Base-by-base conservation (phyloP, 1,139 yeast species). In the Geotrichum aggregatum region DNA sequence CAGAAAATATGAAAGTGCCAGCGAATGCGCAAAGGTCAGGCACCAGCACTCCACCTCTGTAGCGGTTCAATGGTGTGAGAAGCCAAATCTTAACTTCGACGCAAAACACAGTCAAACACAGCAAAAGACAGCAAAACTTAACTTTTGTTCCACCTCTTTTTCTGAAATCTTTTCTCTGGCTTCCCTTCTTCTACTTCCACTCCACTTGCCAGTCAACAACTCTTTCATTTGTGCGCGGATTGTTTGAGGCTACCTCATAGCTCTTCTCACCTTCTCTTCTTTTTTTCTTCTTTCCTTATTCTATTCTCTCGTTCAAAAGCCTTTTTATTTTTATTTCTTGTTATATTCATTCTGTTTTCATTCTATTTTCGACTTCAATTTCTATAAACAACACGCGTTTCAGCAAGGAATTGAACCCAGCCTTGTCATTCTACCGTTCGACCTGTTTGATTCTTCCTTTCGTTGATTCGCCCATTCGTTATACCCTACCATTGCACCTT, bases 181-280 rank as follows among this genome's bases (percentile, higher is more conserved):
- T 41, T 18, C 19, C 16, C 33, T 30, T 21, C 22, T 44, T 35
- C 24, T 34, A 35, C 49, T 36, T 31, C 41, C 31, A 16, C 41
- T 35, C 26, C 22, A 28, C 41, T 45, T 31, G 16, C 26, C 36
- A 36, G 11, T 26, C 22, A 24, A 8, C 28, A 24, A 24, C 8
- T 24, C 28, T 24, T 24, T 24, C 7, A 24, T 24, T 18, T 13
- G 18, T 16, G 11, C 14, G 10, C 19, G 11, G 11, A 14, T 28
- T 19, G 16, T 26, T 8, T 43, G 10, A 18, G n/a, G 22, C 22
- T 18, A 21, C 31, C 14, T 33, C 5, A n/a, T 5, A 24, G 28
- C 28, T 5, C 28, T 24, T 5, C 28, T 24, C 8, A 5, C 28
- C 22, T 44, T 34, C 47, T 33, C 31, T 18, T 14, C 26, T 36